Evolutionary conservation across 768 basidiomycete genomes (phyloP), one percentile per base, ranked within the genome.

Genomic region (Austroboletus festivus): DNA sequence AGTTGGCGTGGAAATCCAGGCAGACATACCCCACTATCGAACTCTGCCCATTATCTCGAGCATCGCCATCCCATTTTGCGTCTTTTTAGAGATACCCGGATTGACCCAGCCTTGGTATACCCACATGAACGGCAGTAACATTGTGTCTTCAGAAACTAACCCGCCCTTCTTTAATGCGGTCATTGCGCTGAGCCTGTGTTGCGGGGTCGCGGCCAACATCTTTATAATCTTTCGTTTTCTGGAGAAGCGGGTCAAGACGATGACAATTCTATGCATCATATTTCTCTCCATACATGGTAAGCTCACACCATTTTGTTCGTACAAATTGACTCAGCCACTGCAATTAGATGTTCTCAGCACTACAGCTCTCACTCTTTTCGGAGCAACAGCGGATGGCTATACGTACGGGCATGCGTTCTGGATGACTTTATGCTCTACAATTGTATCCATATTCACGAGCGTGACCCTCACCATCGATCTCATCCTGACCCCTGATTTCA

Each of bases 11-110:
- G 57, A 61, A 31, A 52, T 67, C 0, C 65, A 63, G 28, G 47
- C 59, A 24, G 76, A 73, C 47, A 59, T 77, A 24, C 82, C 83
- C 20, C 77, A 78, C 44, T 85, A 84, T 60, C 81, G 88, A 16
- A 70, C 70, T 44, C 67, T 80, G 5, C 86, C 86, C 0, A 82
- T 89, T 35, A 48, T 88, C 9, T 81, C 86, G 13, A 85, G 83
- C 18, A 72, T 85, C 34, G 62, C 82, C 51, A 80, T 87, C 31
- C 85, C 87, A 0, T 89, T 93, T 57, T 79, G 84, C 16, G 86
- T 91, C 42, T 73, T 93, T n/a, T 73, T 92, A 24, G 85, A 86
- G 57, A 87, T 93, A 23, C 90, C 90, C 1, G 85, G 85, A 15
- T 67, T 91, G 11, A 91, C 87, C 1, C 83, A 82, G 50, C 75